Evolutionary conservation across 208 protist genomes (phyloP), one percentile per base, ranked within the genome.

Genomic region (Acanthamoeba castellanii): DNA sequence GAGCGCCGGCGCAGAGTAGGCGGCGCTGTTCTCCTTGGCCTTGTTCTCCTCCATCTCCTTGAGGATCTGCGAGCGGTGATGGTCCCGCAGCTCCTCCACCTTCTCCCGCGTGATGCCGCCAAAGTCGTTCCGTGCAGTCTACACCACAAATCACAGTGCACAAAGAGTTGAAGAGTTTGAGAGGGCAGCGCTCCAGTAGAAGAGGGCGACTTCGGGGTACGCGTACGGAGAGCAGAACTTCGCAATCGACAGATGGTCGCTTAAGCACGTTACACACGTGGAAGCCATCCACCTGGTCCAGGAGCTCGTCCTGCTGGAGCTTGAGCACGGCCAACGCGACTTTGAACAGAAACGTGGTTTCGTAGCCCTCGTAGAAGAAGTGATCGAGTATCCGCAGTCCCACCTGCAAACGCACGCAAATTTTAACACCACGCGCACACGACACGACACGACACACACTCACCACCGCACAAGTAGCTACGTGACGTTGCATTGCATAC

Each of bases 291-390:
- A 30, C 37, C 52, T 94, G 66, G 5, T 94, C 66, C 66, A 96
- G 59, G 14, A 97, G 2, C 7, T 70, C 45, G 32, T 94, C 94
- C 50, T 98, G 95, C 4, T 96, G 85, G 13, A 97, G 84, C n/a
- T 96, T 96, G 37, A 98, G 30, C 45, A 93, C 91, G 0, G 94
- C 66, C 6, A 92, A 6, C n/a, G 94, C 89, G 42, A 97, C 96
- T 34, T 96, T 50, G 32, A 97, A 97, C 20, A 96, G 64, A 61
- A 97, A 95, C 50, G 97, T 97, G 30, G 94, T 95, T 13, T 94
- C 66, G 55, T 59, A 94, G 78, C 97, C 96, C 57, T 98, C 96
- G 11, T 94, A 57, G 57, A 98, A 98, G 30, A 98, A 78, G 42
- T 93, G 70, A 76, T 98, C 97, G 88, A 95, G 97, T 18, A 98